Evolutionary conservation across 192 early-diverging fungal genomes (phyloP).

Genomic region (Dimargaris cristalligena): DNA sequence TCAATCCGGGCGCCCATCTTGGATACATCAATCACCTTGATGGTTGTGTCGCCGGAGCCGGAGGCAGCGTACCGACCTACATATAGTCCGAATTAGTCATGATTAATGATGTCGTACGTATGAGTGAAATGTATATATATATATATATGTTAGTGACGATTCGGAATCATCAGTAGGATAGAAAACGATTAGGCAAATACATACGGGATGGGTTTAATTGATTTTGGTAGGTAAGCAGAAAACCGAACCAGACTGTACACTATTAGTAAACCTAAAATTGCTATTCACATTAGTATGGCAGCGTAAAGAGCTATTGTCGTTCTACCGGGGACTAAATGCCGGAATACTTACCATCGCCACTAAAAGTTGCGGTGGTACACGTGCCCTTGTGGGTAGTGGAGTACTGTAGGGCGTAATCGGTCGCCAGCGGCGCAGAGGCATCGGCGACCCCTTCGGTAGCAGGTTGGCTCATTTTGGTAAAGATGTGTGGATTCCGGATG

Average conservation of each 20-base stretch:
- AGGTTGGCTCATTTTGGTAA: too few relatives aligned
- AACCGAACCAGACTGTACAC: neutral
- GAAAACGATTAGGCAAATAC: constrained; percentile 7
- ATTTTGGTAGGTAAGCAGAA: neutral
- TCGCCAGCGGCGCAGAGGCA: constrained; percentile 21
- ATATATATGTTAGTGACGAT: constrained; percentile 2
- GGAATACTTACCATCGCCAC: constrained; percentile 32
- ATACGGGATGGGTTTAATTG: neutral
- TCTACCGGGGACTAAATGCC: neutral
- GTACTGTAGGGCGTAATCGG: constrained; percentile 48
- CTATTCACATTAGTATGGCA: neutral
- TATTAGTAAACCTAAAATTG: neutral
- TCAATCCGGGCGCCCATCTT: constrained; percentile 53
- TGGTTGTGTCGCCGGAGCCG: constrained; percentile 68
- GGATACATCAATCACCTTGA: constrained; percentile 80
- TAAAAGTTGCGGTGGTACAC: constrained; percentile 46
- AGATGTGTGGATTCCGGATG: too few relatives aligned
- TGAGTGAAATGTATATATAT: constrained; percentile 1
- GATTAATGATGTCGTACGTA: constrained; percentile 15
- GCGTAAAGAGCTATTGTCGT: neutral
- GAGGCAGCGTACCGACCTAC: constrained; percentile 73
- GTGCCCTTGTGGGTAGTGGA: constrained; percentile 62
- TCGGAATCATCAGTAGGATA: constrained; percentile 5
- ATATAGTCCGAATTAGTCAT: constrained; percentile 23
- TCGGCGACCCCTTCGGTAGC: too few relatives aligned